Conservation (phyloP, 2,329 filamentous ascomycete species). For the Diplodia mutila region DNA sequence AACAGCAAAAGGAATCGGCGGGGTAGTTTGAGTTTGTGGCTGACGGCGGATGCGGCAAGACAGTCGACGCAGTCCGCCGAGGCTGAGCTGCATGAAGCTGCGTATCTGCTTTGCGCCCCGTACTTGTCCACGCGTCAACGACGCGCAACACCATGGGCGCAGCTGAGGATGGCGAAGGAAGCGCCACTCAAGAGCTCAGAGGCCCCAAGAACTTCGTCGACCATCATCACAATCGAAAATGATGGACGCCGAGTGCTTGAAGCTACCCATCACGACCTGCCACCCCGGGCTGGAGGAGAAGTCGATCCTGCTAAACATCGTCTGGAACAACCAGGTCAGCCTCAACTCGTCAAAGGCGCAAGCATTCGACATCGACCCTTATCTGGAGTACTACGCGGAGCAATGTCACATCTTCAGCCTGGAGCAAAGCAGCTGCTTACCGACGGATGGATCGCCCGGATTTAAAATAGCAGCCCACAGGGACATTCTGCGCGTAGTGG, state of each 20-base stretch:
- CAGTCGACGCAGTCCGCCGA: not conserved
- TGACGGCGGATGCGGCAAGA: not conserved
- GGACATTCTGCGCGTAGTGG: not conserved
- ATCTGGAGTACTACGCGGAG: not conserved
- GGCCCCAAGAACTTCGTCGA: not conserved
- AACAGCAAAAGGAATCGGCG: not conserved
- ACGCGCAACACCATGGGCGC: not conserved
- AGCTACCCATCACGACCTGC: not conserved
- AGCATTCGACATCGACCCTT: not conserved
- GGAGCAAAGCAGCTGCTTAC: not conserved
- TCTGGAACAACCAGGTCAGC: not conserved
- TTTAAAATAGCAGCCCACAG: not conserved
- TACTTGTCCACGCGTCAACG: not conserved
- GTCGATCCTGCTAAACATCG: not conserved
- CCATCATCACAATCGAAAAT: not conserved
- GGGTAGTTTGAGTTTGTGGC: not conserved
- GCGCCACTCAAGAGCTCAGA: not conserved
- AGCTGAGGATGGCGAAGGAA: not conserved
- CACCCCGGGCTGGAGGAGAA: not conserved
- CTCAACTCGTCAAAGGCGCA: not conserved
- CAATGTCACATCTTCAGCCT: conserved; percentile 7
- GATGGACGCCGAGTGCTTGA: not conserved
- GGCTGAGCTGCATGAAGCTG: not conserved
- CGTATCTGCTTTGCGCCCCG: not conserved
- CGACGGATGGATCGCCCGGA: not conserved